Base-by-base conservation (phyloP, 2,329 filamentous ascomycete species). In the Chaetomium olivaceum region DNA sequence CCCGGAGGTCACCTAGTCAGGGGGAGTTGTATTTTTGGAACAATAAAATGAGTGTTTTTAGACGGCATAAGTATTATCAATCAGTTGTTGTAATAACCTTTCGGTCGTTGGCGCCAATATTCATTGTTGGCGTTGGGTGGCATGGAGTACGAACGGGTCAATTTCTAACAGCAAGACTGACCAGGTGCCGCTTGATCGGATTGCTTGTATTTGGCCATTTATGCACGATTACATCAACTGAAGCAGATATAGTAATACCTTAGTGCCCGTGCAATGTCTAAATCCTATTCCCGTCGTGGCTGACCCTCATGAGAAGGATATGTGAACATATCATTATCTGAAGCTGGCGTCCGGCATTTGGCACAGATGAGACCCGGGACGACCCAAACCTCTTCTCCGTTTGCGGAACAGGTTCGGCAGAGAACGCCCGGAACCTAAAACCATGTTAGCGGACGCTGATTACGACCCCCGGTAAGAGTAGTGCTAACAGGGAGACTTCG, bases 331-430 rank as follows among this genome's bases (percentile, higher is more conserved):
- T 39, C 31, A 0, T 61, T 61, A 29, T 63, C 52, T 21, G 67
- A 62, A 2, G 69, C 68, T 2, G 70, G 70, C 4, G 66, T 71
- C 11, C 59, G 58, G 64, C 70, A 71, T 25, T 68, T 63, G 33
- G 68, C 66, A 50, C 70, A 71, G 1, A 65, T 52, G 6, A 68
- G 65, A 4, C 70, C 69, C 3, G 69, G 69, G 25, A 71, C 64
- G 21, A 71, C 69, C 70, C 70, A 71, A 14, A 71, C 67, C n/a
- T 71, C 70, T n/a, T 61, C 51, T 5, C 70, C 70, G 4, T 69
- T 68, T 14, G 63, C 68, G 7, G 66, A 62, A 12, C 70, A 71
- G 5, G 62, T 69, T 1, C 25, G 56, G 29, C 70, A 71, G 7
- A 64, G 67, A 16, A 71, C 65, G 1, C 70, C 70, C 7, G 70